Conservation (phyloP, 2,329 filamentous ascomycete species). For the Alternaria burnsii region DNA sequence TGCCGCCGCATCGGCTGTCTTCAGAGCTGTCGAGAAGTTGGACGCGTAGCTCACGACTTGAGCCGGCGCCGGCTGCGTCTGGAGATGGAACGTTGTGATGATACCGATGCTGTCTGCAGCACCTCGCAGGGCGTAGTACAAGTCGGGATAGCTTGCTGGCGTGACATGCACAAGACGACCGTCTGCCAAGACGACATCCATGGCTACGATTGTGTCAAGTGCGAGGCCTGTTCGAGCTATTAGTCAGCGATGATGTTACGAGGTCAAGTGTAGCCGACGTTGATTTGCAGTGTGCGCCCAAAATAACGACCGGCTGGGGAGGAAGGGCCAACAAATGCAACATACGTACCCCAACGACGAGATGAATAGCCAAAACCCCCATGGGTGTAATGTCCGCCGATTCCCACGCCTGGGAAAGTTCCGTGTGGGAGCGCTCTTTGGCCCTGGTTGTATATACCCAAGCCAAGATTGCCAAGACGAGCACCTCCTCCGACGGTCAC, state of each 20-base stretch:
- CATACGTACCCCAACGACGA: constrained; percentile 28
- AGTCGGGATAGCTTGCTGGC: neutral
- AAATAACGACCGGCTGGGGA: too few relatives aligned
- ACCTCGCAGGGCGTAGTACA: constrained; percentile 6
- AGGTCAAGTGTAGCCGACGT: too few relatives aligned
- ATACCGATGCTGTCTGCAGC: constrained; percentile 23
- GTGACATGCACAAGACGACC: constrained; percentile 1
- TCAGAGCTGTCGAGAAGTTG: constrained; percentile 5
- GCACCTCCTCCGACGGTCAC: constrained; percentile 58
- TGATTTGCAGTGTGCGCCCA: too few relatives aligned
- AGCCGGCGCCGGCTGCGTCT: constrained; percentile 28
- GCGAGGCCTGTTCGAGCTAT: neutral
- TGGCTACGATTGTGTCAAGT: constrained; percentile 8
- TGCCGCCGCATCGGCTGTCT: constrained; percentile 1
- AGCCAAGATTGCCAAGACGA: constrained; percentile 50
- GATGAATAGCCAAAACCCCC: constrained; percentile 37
- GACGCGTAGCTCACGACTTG: constrained; percentile 2
- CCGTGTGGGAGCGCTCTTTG: constrained; percentile 57
- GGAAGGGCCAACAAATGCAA: too few relatives aligned
- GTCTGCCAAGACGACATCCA: constrained; percentile 8
- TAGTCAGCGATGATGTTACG: neutral
- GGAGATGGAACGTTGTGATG: constrained; percentile 41
- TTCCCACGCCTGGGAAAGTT: constrained; percentile 55
- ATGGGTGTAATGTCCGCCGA: constrained; percentile 38
- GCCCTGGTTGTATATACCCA: constrained; percentile 31